These are phyloP conservation scores for Rubia balearica DNA, from an alignment of 305 asterid species.

Conservation along the genomic window DNA sequence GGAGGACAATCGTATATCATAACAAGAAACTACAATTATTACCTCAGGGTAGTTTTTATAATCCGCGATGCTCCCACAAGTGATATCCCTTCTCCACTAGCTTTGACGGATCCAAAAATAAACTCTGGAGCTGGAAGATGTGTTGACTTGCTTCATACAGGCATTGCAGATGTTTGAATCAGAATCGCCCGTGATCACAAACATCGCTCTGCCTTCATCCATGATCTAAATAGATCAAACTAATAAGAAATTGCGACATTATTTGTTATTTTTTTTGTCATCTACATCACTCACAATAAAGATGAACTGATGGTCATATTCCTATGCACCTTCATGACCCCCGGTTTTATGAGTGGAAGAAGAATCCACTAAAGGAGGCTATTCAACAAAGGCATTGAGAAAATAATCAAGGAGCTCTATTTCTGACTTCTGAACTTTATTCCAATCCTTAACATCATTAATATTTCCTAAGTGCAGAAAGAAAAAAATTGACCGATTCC, in stretches of 20 bases:
- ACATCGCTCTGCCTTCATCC: conserved; percentile 90
- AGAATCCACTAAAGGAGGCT: conserved; percentile 18
- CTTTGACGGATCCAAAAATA: neutral
- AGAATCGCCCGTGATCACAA: conserved; percentile 89
- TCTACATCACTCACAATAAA: conserved; percentile 51
- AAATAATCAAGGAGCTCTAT: neutral
- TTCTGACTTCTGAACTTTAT: neutral
- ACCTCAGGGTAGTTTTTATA: too few species aligned
- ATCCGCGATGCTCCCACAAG: too few species aligned
- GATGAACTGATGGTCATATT: conserved; percentile 28
- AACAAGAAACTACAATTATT: too few species aligned
- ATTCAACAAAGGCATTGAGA: conserved; percentile 3
- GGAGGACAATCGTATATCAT: too few species aligned
- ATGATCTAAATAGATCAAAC: conserved; percentile 59
- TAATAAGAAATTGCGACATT: conserved; percentile 62
- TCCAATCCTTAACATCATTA: neutral
- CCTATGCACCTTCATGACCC: conserved; percentile 8
- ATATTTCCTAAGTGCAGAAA: neutral
- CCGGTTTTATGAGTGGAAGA: conserved; percentile 5
- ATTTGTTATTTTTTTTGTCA: conserved; percentile 33
- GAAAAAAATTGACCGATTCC: too few species aligned
- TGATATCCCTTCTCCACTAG: too few species aligned
- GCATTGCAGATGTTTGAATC: conserved; percentile 36
- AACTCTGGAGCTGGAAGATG: conserved; percentile 20
- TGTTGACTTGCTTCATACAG: conserved; percentile 25